A percentile compares a stretch with the other conserved stretches of the same genome.
phyloP scores from a whole-genome alignment of 768 basidiomycete species.

The Suillus subluteus region DNA sequence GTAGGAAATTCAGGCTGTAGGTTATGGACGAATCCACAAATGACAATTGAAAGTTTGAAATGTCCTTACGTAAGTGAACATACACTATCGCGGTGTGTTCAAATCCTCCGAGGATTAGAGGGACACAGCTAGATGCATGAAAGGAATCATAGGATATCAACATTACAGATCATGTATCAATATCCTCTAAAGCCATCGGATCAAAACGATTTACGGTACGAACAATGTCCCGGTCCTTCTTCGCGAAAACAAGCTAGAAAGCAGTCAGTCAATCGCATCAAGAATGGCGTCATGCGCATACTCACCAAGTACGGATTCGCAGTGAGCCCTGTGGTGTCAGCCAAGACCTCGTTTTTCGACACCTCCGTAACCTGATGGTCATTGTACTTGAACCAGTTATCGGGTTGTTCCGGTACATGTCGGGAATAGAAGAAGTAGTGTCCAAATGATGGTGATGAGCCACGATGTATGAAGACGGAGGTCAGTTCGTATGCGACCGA shows the following conservation, averaged over 20 bases:
- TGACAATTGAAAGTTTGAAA: not conserved
- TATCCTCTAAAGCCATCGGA: conserved; percentile 28
- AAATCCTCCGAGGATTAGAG: not conserved
- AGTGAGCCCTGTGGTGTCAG: conserved; percentile 86
- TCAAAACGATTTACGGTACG: conserved; percentile 78
- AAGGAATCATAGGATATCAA: conserved; percentile 28
- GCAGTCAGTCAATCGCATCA: conserved; percentile 9
- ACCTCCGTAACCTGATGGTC: conserved; percentile 85
- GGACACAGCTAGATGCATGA: not conserved
- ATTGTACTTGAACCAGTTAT: conserved; percentile 96
- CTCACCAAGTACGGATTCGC: conserved; percentile 90
- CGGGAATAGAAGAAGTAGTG: conserved; percentile 98
- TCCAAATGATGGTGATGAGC: conserved; percentile 83
- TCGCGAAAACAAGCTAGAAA: conserved; percentile 77
- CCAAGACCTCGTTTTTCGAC: conserved; percentile 79
- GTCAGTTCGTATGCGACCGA: conserved; percentile 85
- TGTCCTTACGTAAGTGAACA: not conserved
- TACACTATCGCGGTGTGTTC: not conserved
- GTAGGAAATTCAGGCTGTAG: not conserved
- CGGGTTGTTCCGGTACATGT: conserved; percentile 76
- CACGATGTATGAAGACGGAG: conserved; percentile 94
- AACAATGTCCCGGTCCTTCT: conserved; percentile 77
- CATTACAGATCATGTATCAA: conserved; percentile 30
- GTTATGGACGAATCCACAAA: not conserved
- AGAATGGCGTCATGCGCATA: conserved; percentile 8